Conservation (phyloP, 345 rosid species). For the Punica granatum region DNA sequence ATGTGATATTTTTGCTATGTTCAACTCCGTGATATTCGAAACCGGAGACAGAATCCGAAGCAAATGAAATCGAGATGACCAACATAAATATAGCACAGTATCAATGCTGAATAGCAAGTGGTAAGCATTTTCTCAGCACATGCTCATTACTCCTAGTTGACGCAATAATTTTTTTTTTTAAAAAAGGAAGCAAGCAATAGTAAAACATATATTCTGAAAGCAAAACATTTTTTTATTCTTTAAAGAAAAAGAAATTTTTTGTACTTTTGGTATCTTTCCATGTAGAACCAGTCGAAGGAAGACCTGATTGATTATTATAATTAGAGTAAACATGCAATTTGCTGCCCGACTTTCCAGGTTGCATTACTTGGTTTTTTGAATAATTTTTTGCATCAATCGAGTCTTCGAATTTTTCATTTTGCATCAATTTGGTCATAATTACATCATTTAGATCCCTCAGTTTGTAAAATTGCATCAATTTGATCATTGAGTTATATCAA, state of each 20-base stretch:
- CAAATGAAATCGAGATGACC: background rate
- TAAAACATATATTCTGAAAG: background rate
- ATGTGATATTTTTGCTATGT: background rate
- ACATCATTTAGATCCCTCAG: too few relatives aligned
- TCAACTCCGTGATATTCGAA: background rate
- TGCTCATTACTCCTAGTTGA: background rate
- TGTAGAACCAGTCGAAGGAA: background rate
- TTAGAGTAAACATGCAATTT: too few relatives aligned
- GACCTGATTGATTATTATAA: background rate
- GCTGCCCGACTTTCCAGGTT: too few relatives aligned
- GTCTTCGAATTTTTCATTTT: too few relatives aligned
- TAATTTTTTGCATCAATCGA: too few relatives aligned
- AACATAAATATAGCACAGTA: background rate
- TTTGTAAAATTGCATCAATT: too few relatives aligned
- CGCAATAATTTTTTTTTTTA: background rate
- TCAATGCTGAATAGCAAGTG: background rate
- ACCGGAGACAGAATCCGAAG: background rate
- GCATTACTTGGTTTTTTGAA: too few relatives aligned
- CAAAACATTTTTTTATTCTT: background rate
- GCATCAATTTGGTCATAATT: too few relatives aligned
- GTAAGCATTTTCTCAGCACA: constrained; percentile 1
- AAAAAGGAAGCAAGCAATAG: background rate
- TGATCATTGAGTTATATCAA: too few relatives aligned
- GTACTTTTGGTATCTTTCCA: background rate
- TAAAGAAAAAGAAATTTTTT: background rate